Evolutionary conservation across 768 basidiomycete genomes (phyloP).

Genomic region (Pulveroboletus sp.): DNA sequence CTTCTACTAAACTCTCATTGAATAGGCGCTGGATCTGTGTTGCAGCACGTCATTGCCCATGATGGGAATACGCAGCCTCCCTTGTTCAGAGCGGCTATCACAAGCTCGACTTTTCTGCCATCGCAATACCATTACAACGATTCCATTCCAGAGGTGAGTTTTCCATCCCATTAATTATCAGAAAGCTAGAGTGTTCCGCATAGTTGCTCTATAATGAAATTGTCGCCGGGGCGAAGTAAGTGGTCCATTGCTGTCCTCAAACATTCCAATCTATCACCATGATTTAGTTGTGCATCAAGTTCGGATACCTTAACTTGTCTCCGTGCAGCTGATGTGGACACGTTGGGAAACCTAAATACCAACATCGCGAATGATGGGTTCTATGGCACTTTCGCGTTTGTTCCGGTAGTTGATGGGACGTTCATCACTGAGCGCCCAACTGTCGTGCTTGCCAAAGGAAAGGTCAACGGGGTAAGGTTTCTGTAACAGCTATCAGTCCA

Average conservation of each 20-base stretch:
- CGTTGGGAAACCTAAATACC: neutral
- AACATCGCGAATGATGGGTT: neutral
- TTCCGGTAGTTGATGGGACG: conserved; percentile 5
- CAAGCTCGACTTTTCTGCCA: conserved; percentile 4
- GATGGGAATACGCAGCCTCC: conserved; percentile 6
- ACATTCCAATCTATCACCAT: neutral
- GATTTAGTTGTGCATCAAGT: neutral
- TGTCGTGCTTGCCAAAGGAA: neutral
- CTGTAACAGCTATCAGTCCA: neutral
- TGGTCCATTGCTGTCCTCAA: neutral
- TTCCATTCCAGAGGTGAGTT: neutral
- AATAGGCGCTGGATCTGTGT: conserved; percentile 6
- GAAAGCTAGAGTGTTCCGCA: neutral
- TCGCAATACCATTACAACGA: conserved; percentile 7
- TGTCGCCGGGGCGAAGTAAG: neutral
- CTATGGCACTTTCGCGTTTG: conserved; percentile 9
- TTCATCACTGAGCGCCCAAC: conserved; percentile 6
- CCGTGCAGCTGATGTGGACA: neutral
- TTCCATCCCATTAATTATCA: no score
- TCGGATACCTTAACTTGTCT: conserved; percentile 6
- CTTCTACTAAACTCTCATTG: neutral
- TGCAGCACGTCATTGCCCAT: conserved; percentile 8
- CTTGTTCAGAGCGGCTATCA: conserved; percentile 6
- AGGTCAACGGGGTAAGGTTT: conserved; percentile 5
- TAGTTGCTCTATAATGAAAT: conserved; percentile 2